Conservation (phyloP, 2,329 filamentous ascomycete species). For the Ophiosphaerella herpotricha region DNA sequence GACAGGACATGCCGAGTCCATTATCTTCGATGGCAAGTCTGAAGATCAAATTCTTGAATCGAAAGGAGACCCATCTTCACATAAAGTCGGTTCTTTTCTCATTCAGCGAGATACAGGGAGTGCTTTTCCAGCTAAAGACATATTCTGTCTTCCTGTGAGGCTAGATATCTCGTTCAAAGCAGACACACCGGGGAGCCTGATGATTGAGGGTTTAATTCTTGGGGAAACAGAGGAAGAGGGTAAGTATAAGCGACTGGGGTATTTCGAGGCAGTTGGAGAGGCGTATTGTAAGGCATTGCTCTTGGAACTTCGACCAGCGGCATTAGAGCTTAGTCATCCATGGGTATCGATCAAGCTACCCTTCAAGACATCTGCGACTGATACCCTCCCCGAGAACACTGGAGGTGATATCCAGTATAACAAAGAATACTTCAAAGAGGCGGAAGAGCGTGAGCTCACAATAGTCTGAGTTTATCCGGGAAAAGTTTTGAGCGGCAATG, state of each 20-base stretch:
- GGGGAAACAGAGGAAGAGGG: background rate
- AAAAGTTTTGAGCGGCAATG: no score
- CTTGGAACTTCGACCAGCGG: background rate
- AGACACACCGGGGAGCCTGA: background rate
- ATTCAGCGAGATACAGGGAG: background rate
- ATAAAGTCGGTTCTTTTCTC: background rate
- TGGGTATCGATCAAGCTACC: background rate
- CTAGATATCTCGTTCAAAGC: background rate
- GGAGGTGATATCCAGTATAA: background rate
- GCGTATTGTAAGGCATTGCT: background rate
- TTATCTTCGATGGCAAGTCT: conserved; percentile 2
- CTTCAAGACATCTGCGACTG: no score
- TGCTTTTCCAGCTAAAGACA: background rate
- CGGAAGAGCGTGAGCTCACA: background rate
- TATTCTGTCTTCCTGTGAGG: conserved; percentile 1
- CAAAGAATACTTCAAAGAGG: background rate
- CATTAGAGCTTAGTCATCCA: background rate
- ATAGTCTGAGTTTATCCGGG: background rate
- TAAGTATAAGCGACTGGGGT: background rate
- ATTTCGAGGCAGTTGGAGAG: conserved; percentile 1
- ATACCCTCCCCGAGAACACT: background rate
- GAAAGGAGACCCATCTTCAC: background rate
- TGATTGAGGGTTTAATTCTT: conserved; percentile 2
- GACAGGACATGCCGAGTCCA: background rate
- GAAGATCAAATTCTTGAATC: background rate